phyloP scores from a whole-genome alignment of 257 asterid species.

The Cynanchum wilfordii region DNA sequence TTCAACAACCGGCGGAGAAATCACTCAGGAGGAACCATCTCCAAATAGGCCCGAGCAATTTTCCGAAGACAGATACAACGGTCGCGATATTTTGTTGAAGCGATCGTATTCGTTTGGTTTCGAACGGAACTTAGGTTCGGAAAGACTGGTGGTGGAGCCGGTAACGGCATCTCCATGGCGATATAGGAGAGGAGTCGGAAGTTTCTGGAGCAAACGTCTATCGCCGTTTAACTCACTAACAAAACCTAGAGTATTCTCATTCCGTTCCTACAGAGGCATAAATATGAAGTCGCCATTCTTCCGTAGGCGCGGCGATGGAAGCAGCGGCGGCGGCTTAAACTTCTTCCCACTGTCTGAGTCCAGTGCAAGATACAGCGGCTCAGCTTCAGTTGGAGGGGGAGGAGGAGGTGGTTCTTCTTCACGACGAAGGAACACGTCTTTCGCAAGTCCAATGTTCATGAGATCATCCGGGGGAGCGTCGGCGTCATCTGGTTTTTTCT shows the following conservation, averaged over 20 bases:
- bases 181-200: slow-evolving; percentile 49
- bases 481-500: slow-evolving; percentile 36
- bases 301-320: slow-evolving; percentile 56
- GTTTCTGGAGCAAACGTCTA: slow-evolving; percentile 73
- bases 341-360: slow-evolving; percentile 73
- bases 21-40: slow-evolving; percentile 52
- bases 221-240: slow-evolving; percentile 74
- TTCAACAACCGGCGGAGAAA: slow-evolving; percentile 32
- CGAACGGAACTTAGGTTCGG: slow-evolving; percentile 83
- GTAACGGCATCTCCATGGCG: slow-evolving; percentile 89
- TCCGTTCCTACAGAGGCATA: slow-evolving; percentile 67
- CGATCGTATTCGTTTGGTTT: slow-evolving; percentile 91
- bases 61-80: slow-evolving; percentile 56
- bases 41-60: slow-evolving; percentile 47
- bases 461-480: slow-evolving; percentile 39
- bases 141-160: slow-evolving; percentile 60
- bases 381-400: slow-evolving; percentile 43
- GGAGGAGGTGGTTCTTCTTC: slow-evolving; percentile 57
- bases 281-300: slow-evolving; percentile 79
- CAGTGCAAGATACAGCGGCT: slow-evolving; percentile 47
- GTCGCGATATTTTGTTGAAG: slow-evolving; percentile 69
- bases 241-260: slow-evolving; percentile 71
- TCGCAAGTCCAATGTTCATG: slow-evolving; percentile 90
- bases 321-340: slow-evolving; percentile 34
- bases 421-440: slow-evolving; percentile 61